Conservation (phyloP, 2,329 filamentous ascomycete species). For the Colletotrichum liaoningense region DNA sequence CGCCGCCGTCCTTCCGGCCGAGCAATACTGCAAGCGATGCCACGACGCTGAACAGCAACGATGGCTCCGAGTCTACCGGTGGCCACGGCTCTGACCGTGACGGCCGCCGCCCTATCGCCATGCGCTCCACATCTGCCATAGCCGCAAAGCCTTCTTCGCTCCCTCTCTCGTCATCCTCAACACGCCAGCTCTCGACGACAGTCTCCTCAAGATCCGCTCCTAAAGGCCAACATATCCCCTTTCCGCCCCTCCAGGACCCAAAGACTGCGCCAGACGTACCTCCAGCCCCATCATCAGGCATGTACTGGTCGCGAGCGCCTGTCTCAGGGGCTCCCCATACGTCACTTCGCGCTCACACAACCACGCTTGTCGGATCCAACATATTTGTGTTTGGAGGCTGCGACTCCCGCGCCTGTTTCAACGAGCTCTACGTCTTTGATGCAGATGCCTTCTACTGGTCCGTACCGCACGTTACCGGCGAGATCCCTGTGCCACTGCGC, state of each 20-base stretch:
- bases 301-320: conserved; percentile 78
- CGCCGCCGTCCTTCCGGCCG: conserved; percentile 34
- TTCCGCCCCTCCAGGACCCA: conserved; percentile 68
- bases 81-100: conserved; percentile 41
- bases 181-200: conserved; percentile 18
- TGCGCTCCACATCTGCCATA: conserved; percentile 67
- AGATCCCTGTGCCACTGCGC: conserved; percentile 72
- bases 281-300: conserved; percentile 73
- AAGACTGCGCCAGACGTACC: conserved; percentile 69
- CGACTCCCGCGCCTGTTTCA: conserved; percentile 75
- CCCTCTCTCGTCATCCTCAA: conserved; percentile 25
- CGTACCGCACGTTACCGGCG: conserved; percentile 71
- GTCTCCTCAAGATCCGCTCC: conserved; percentile 40
- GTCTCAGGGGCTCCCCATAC: conserved; percentile 72
- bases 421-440: conserved; percentile 76
- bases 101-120: conserved; percentile 54
- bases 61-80: conserved; percentile 41
- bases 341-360: conserved; percentile 74
- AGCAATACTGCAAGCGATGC: conserved; percentile 37
- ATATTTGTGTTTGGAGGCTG: conserved; percentile 78
- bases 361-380: conserved; percentile 73
- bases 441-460: conserved; percentile 79
- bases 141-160: conserved; percentile 43
- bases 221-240: conserved; percentile 58
- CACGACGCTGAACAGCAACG: conserved; percentile 25